Evolutionary conservation across 441 rosid species (phyloP).

Genomic region (Erysimum cheiri): DNA sequence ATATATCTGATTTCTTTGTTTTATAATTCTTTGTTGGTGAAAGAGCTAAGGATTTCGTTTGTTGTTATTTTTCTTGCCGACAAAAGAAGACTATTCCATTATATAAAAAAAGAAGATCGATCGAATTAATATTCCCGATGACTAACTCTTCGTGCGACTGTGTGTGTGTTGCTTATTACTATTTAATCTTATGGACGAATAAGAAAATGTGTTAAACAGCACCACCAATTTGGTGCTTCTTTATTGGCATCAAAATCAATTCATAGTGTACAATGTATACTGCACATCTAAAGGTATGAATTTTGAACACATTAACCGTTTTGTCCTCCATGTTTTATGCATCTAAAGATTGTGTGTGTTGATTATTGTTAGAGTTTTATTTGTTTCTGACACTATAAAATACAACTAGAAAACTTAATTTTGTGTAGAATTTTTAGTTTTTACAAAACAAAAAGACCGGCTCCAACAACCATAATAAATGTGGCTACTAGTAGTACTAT

Average conservation of each 20-base stretch:
- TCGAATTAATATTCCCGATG: not conserved
- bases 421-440: not conserved
- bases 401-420: not conserved
- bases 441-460: not conserved
- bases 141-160: not conserved
- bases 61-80: not conserved
- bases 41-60: too few relatives aligned
- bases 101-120: not conserved
- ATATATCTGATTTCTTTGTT: not conserved
- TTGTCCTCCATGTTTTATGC: not conserved
- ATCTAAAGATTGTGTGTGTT: not conserved
- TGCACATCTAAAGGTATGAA: too few relatives aligned
- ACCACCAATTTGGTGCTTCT: too few relatives aligned
- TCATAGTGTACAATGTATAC: too few relatives aligned
- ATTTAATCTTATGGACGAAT: too few relatives aligned
- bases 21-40: not conserved
- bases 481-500: too few relatives aligned
- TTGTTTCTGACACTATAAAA: not conserved
- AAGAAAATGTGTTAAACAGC: too few relatives aligned
- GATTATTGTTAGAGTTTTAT: not conserved
- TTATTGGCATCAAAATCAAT: too few relatives aligned
- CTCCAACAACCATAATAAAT: not conserved
- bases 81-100: not conserved
- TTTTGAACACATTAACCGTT: too few relatives aligned
- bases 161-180: not conserved